Percentiles rank a stretch among this genome's conserved stretches.
Conservation (phyloP, 352 stramenopile genomes). For the Globisporangium spinosum region DNA sequence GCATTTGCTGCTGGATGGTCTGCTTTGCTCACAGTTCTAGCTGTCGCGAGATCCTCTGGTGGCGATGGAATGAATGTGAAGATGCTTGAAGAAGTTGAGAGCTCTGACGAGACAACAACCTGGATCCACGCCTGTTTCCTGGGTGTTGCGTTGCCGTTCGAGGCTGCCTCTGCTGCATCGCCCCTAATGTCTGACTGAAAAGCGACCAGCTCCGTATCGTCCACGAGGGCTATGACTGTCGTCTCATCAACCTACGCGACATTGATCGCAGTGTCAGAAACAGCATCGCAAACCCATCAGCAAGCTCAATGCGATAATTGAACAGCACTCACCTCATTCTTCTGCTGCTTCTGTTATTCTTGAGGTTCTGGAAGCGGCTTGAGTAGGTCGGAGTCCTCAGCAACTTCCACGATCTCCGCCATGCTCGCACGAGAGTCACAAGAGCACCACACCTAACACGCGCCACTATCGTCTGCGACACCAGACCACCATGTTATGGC, state of each 20-base stretch:
- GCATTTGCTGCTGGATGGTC: background rate
- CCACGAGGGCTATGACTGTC: slow-evolving; percentile 24
- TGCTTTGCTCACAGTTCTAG: background rate
- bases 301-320: background rate
- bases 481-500: background rate
- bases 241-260: background rate
- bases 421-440: background rate
- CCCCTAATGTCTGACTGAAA: background rate
- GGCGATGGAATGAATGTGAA: slow-evolving; percentile 37
- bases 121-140: slow-evolving; percentile 49
- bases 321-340: background rate
- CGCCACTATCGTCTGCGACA: background rate
- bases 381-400: background rate
- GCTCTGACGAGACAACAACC: slow-evolving; percentile 11
- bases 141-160: background rate
- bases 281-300: background rate
- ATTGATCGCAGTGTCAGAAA: background rate
- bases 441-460: background rate
- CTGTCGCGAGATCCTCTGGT: background rate
- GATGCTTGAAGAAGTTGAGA: slow-evolving; percentile 35
- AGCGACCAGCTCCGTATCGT: slow-evolving; percentile 33
- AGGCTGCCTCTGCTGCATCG: background rate
- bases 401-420: background rate
- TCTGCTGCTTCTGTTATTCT: slow-evolving; percentile 2
- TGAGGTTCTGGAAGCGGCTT: background rate